These are phyloP conservation scores for Schwanniomyces etchellsii DNA, from an alignment of 1,139 yeast genomes.

Conservation along the genomic window DNA sequence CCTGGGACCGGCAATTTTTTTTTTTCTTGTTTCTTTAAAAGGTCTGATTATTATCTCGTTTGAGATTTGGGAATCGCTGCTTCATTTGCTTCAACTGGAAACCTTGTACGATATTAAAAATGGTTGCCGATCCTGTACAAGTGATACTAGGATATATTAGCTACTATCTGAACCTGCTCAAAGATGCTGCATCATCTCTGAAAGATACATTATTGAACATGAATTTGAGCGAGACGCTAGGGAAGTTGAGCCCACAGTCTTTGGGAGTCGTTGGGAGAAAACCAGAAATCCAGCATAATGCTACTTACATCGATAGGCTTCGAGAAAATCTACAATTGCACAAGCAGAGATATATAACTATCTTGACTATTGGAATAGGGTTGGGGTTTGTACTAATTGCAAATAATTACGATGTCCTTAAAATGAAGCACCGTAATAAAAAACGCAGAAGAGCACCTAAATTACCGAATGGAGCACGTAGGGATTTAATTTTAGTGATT, in stretches of 20 bases:
- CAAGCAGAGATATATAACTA: conserved; percentile 12
- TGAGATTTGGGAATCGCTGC: too few species aligned
- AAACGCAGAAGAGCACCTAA: conserved; percentile 54
- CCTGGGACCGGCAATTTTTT: conserved; percentile 37
- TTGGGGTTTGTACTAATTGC: conserved; percentile 12
- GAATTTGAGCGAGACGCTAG: too few species aligned
- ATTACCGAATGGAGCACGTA: conserved; percentile 64
- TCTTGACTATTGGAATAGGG: conserved; percentile 28
- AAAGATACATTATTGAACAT: too few species aligned
- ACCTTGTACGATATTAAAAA: conserved; percentile 7
- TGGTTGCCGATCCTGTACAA: conserved; percentile 46
- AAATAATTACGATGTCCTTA: conserved; percentile 5
- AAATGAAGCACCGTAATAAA: too few species aligned
- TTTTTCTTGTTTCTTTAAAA: conserved; percentile 6
- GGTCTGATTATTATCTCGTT: too few species aligned
- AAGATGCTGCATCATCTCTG: not conserved
- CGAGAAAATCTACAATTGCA: conserved; percentile 9
- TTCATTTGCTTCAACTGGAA: too few species aligned
- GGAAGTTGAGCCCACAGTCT: too few species aligned
- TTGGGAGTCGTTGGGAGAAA: too few species aligned
- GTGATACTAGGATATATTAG: conserved; percentile 20
- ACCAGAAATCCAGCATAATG: too few species aligned
- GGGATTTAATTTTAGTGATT: conserved; percentile 65
- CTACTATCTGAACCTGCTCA: not conserved
- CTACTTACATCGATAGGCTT: too few species aligned